Percentiles rank a stretch among this genome's conserved stretches.
Evolutionary conservation across 2,329 filamentous ascomycete species (phyloP).

Genomic region (Aspergillus pseudoterreus): DNA sequence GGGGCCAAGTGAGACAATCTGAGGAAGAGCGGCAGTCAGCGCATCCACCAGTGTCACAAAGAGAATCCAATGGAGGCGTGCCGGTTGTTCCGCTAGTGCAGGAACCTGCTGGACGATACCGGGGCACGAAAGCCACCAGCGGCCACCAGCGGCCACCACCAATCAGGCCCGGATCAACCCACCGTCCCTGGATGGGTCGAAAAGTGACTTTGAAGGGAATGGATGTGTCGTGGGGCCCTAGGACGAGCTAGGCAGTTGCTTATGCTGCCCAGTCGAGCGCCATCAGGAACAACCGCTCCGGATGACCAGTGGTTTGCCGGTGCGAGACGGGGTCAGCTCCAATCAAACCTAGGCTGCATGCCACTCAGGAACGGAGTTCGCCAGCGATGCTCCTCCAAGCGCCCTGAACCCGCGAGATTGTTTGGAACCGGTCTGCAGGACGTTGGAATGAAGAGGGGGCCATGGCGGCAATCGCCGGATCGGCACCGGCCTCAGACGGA

Average conservation of each 20-base stretch:
- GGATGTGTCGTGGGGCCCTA: not conserved
- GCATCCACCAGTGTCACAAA: not conserved
- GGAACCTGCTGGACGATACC: constrained; percentile 1
- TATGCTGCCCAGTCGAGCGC: not conserved
- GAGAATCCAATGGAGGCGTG: constrained; percentile 4
- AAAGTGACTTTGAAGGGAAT: not conserved
- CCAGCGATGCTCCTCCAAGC: too few species aligned
- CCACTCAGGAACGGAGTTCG: too few species aligned
- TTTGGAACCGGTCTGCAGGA: too few species aligned
- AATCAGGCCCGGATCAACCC: not conserved
- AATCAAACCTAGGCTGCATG: not conserved
- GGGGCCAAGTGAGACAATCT: constrained; percentile 19
- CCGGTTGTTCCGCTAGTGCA: constrained; percentile 12
- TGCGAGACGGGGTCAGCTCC: not conserved
- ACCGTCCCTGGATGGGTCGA: not conserved
- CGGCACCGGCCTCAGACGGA: not conserved
- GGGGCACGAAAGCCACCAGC: not conserved
- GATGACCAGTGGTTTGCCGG: too few species aligned
- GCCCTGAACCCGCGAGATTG: too few species aligned
- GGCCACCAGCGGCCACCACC: not conserved
- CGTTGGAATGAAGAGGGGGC: not conserved
- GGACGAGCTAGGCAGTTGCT: not conserved
- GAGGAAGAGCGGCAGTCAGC: constrained; percentile 12
- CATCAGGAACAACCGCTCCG: too few species aligned
- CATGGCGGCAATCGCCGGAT: constrained; percentile 1